Percentiles rank a stretch among this genome's conserved stretches.
phyloP scores from a whole-genome alignment of 371 early-diverging fungal genomes.

The Dinochytrium kinnereticum region DNA sequence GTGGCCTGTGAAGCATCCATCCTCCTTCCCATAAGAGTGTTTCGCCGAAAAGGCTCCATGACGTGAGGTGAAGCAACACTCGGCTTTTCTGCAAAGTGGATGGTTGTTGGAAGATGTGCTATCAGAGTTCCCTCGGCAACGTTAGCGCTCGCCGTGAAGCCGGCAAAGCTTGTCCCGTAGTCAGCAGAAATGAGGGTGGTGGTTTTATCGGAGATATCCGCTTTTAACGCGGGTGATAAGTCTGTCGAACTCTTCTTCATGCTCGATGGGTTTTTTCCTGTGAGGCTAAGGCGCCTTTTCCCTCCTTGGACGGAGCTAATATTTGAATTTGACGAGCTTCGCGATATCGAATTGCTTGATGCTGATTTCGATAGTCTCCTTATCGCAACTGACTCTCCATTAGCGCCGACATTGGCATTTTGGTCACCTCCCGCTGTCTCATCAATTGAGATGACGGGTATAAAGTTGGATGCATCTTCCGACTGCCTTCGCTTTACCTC shows the following conservation, averaged over 20 bases:
- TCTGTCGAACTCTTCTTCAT: not conserved
- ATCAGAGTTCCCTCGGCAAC: not conserved
- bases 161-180: slow-evolving; percentile 12
- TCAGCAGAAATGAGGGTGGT: not conserved
- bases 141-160: slow-evolving; percentile 4
- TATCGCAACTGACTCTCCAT: not conserved
- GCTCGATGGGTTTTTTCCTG: not conserved
- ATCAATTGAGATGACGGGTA: not conserved
- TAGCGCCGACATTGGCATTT: not conserved
- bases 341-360: not conserved
- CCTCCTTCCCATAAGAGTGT: slow-evolving; percentile 24
- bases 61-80: slow-evolving; percentile 21
- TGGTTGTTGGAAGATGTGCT: slow-evolving; percentile 3
- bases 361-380: not conserved
- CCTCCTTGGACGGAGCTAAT: not conserved
- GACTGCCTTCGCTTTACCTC: too few species aligned
- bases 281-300: not conserved
- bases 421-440: not conserved
- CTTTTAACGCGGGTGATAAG: not conserved
- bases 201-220: not conserved
- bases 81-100: slow-evolving; percentile 28
- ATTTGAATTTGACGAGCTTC: not conserved
- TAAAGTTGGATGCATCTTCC: too few species aligned
- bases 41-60: slow-evolving; percentile 23
- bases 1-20: slow-evolving; percentile 13